Evolutionary conservation across 2,329 filamentous ascomycete genomes (phyloP).

Genomic region (Delphinella strobiligena): DNA sequence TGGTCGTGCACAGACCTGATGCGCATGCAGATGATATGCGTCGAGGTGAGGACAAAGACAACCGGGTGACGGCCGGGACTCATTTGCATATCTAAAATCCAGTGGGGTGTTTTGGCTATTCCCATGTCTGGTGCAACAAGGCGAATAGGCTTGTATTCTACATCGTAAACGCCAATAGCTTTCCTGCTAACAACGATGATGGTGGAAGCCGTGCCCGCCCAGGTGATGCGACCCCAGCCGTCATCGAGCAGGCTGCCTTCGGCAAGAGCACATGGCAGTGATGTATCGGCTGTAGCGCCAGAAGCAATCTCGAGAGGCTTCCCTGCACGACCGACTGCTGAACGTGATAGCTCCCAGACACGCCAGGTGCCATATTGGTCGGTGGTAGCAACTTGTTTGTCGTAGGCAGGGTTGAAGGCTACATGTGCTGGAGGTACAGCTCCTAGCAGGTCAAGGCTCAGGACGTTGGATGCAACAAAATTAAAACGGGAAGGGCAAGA

Average conservation of each 20-base stretch:
- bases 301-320: conserved; percentile 4
- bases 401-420: conserved; percentile 50
- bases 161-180: conserved; percentile 22
- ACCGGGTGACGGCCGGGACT: conserved; percentile 37
- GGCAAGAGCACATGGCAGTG: conserved; percentile 18
- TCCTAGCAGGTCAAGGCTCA: conserved; percentile 43
- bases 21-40: conserved; percentile 38
- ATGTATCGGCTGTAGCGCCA: conserved; percentile 3
- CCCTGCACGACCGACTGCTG: neutral
- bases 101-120: conserved; percentile 21
- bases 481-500: conserved; percentile 39
- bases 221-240: conserved; percentile 40
- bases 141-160: conserved; percentile 14
- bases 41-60: conserved; percentile 48
- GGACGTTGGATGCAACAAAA: conserved; percentile 41
- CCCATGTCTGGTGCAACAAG: conserved; percentile 18
- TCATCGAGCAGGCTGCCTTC: conserved; percentile 25
- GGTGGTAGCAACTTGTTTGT: conserved; percentile 52
- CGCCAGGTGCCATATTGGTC: conserved; percentile 56
- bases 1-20: conserved; percentile 21
- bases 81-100: conserved; percentile 47
- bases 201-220: conserved; percentile 35
- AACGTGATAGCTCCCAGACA: conserved; percentile 41
- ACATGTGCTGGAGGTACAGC: conserved; percentile 49
- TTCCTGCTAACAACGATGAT: conserved; percentile 42